A percentile compares a stretch with the other conserved stretches of the same genome.
Conservation (phyloP, 2,329 filamentous ascomycete genomes). For the Dactylellina sp. region DNA sequence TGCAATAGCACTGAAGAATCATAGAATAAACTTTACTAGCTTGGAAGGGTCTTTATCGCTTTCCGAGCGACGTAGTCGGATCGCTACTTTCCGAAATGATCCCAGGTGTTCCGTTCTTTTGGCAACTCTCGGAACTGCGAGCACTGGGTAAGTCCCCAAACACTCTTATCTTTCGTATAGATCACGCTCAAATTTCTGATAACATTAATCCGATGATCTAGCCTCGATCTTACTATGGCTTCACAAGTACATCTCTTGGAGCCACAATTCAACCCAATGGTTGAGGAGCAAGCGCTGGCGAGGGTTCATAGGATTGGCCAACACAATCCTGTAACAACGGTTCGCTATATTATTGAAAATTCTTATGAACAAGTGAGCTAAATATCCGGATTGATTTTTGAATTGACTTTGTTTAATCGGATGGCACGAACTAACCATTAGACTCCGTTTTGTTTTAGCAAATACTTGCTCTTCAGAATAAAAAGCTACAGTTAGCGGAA, state of each 20-base stretch:
- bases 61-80: constrained; percentile 53
- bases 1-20: constrained; percentile 57
- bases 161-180: too few relatives aligned
- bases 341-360: constrained; percentile 61
- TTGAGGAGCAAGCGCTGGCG: constrained; percentile 62
- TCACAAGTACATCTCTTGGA: constrained; percentile 61
- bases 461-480: constrained; percentile 17
- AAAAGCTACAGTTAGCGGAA: constrained; percentile 31
- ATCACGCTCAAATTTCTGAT: too few relatives aligned
- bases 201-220: constrained; percentile 4
- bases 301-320: constrained; percentile 61
- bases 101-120: constrained; percentile 58
- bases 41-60: constrained; percentile 60
- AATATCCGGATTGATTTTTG: too few relatives aligned
- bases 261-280: constrained; percentile 62
- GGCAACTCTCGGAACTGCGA: constrained; percentile 62
- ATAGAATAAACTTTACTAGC: constrained; percentile 59
- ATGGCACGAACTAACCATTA: too few relatives aligned
- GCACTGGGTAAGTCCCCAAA: constrained; percentile 62
- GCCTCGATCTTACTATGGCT: constrained; percentile 61
- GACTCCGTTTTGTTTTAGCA: constrained; percentile 13
- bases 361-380: constrained; percentile 61
- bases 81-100: constrained; percentile 59
- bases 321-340: constrained; percentile 59
- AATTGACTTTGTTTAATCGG: too few relatives aligned